Evolutionary conservation across 371 early-diverging fungal genomes (phyloP).

Genomic region (Mycotypha africana): DNA sequence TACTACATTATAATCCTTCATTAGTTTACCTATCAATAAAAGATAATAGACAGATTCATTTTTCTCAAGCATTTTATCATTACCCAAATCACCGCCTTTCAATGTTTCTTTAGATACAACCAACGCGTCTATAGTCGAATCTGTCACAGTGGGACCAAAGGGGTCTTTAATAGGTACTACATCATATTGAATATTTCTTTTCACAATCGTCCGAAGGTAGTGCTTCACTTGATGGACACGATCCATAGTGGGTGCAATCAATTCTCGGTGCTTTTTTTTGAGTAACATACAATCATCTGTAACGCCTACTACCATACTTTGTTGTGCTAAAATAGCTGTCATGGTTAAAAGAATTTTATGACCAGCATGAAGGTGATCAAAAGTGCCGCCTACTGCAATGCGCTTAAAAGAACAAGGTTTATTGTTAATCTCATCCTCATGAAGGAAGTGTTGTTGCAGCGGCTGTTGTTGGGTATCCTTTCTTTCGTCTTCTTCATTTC

Average conservation of each 20-base stretch:
- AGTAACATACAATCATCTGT: constrained; percentile 65
- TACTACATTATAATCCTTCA: constrained; percentile 47
- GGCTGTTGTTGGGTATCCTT: background rate
- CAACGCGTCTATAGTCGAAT: constrained; percentile 68
- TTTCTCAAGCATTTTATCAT: constrained; percentile 9
- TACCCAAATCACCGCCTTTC: constrained; percentile 70
- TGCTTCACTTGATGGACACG: constrained; percentile 38
- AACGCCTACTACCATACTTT: constrained; percentile 71
- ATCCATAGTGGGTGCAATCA: constrained; percentile 64
- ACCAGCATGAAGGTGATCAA: constrained; percentile 94
- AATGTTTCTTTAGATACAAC: constrained; percentile 89
- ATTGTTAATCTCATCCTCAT: no score
- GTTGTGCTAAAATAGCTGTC: constrained; percentile 62
- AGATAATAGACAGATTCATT: background rate
- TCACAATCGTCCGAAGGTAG: constrained; percentile 54
- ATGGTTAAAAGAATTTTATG: constrained; percentile 90
- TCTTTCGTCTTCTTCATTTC: no score
- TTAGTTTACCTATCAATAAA: background rate
- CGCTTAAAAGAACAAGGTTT: constrained; percentile 18
- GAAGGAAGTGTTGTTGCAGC: background rate
- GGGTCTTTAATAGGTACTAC: constrained; percentile 76
- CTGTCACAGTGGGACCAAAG: constrained; percentile 86
- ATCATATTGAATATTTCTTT: constrained; percentile 45
- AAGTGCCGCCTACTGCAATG: constrained; percentile 93
- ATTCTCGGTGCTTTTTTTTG: constrained; percentile 65